Evolutionary conservation across 139 green algal species (phyloP), one percentile per base, ranked within the genome.

Genomic region (Trebouxia sp.): DNA sequence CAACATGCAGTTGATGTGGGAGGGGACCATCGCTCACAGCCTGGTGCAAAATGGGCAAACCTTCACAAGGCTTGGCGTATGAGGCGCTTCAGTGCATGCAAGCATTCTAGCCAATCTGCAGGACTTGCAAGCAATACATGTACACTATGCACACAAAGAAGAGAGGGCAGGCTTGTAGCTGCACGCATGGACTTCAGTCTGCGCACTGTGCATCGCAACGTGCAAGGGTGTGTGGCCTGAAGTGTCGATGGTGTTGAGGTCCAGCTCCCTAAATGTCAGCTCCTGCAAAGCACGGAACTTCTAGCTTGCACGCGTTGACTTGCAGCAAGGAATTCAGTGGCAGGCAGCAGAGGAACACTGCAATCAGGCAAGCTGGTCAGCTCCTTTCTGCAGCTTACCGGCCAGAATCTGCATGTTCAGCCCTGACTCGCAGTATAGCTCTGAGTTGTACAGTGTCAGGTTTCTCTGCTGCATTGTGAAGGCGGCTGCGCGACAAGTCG

Each of bases 161-260:
- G 8, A 24, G 41, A 9, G 2, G 45, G 22, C n/a, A 6, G 45
- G 11, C 32, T 12, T 28, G 50, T 22, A 56, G 10, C 32, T 42
- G 37, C 35, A 55, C 15, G 4, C 42, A 53, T 41, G 0, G 22
- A 11, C 37, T 1, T 39, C 17, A 30, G 32, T 12, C 32, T 24
- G 32, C 14, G 32, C 78, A 89, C 92, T 91, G 41, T 92, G 85
- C 8, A 97, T 82, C 30, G 94, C 92, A 1, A 97, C 53, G 85
- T 98, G 94, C 58, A 98, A 76, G 0, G 94, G 91, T 15, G 93
- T 95, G 78, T 88, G 94, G 1, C 84, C 80, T 26, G 91, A 69
- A 1, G 67, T 50, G 67, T 97, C 93, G 32, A 83, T 85, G 5
- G 67, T 47, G 67, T 92, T 83, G 5, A 94, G 26, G 30, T 85